Conservation (phyloP, 768 basidiomycete genomes). For the Hericium coralloides region DNA sequence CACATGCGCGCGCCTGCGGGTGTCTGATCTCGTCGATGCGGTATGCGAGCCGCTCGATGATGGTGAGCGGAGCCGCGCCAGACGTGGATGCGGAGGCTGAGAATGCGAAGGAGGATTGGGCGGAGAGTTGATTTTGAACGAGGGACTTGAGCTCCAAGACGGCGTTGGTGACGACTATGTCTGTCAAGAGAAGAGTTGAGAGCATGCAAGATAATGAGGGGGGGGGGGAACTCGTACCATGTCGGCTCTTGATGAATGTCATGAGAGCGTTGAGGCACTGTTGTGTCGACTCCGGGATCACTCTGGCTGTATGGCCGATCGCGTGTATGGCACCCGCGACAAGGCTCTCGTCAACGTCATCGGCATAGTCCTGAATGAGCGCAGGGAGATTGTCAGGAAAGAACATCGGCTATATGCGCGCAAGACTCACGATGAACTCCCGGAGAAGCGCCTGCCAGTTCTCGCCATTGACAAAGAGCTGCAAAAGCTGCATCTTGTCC, state of each 20-base stretch:
- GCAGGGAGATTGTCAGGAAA: not conserved
- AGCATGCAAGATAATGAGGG: not conserved
- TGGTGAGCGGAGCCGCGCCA: slow-evolving; percentile 34
- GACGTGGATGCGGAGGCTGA: slow-evolving; percentile 15
- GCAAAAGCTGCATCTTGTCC: slow-evolving; percentile 67
- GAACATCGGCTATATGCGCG: not conserved
- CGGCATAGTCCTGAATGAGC: slow-evolving; percentile 59
- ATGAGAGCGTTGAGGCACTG: slow-evolving; percentile 74
- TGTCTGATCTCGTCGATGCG: slow-evolving; percentile 75
- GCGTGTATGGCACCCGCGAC: slow-evolving; percentile 69
- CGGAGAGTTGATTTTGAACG: slow-evolving; percentile 53
- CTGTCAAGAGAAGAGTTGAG: slow-evolving; percentile 28
- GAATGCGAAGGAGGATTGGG: slow-evolving; percentile 19
- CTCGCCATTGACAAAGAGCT: slow-evolving; percentile 53
- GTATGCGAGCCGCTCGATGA: slow-evolving; percentile 73
- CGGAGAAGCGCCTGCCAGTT: slow-evolving; percentile 65
- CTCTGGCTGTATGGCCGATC: slow-evolving; percentile 65
- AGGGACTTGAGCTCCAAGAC: slow-evolving; percentile 82
- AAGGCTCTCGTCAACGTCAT: slow-evolving; percentile 66
- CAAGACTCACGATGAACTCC: slow-evolving; percentile 69
- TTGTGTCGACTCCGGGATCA: slow-evolving; percentile 57
- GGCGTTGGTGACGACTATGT: slow-evolving; percentile 67
- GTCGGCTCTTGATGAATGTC: slow-evolving; percentile 64
- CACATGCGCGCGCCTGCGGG: slow-evolving; percentile 74
- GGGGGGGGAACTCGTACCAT: slow-evolving; percentile 32